phyloP scores from a whole-genome alignment of 2,329 filamentous ascomycete species.

The Epichloe amarillans region DNA sequence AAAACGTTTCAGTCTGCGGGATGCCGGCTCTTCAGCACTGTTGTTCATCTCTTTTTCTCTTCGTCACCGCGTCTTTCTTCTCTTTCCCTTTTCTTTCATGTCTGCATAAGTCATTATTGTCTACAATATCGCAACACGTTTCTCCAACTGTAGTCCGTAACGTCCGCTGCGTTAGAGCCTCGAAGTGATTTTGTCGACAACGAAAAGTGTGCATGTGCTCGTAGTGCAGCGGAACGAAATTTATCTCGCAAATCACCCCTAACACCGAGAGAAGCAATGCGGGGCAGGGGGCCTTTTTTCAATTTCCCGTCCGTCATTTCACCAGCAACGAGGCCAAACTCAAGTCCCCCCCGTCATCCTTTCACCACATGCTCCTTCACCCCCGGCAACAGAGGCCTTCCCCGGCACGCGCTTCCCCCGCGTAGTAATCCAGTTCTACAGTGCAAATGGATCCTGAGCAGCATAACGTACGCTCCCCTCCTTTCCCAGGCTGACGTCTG shows the following conservation, averaged over 20 bases:
- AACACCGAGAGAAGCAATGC: no score
- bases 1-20: conserved; percentile 13
- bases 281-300: no score
- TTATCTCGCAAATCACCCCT: no score
- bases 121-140: not conserved
- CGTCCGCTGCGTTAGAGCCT: not conserved
- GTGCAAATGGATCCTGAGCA: conserved; percentile 85
- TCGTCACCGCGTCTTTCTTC: conserved; percentile 16
- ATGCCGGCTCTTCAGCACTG: conserved; percentile 30
- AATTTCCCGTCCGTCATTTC: no score
- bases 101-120: not conserved
- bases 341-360: no score
- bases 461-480: conserved; percentile 56
- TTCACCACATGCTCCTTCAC: no score
- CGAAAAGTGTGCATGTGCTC: no score
- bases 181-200: no score
- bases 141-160: not conserved
- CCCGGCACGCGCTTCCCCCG: not conserved
- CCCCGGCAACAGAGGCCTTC: no score
- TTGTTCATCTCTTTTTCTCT: conserved; percentile 35
- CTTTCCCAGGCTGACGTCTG: no score
- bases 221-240: no score
- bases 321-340: no score
- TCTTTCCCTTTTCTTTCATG: conserved; percentile 11
- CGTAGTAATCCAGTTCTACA: conserved; percentile 87